A percentile compares a stretch with the other conserved stretches of the same genome.
These are phyloP conservation scores for Pestalotiopsis sp. DNA, from an alignment of 2,329 filamentous ascomycete genomes.

Conservation along the genomic window DNA sequence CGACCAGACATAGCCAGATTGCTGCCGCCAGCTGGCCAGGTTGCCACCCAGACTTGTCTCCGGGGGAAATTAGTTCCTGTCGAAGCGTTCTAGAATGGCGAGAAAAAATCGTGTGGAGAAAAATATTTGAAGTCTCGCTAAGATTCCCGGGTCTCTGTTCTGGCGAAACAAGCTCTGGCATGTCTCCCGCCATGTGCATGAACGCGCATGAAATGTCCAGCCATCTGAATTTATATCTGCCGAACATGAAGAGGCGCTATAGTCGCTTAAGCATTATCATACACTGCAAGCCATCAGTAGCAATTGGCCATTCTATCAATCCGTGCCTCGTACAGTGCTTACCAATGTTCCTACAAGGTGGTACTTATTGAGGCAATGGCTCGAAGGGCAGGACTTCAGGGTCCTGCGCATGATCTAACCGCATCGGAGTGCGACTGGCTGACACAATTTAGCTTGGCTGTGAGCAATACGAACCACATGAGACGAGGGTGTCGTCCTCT, in stretches of 20 bases:
- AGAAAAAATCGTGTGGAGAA: background rate
- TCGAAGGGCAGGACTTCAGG: background rate
- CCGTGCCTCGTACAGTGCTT: background rate
- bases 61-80: background rate
- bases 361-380: background rate
- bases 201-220: background rate
- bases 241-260: background rate
- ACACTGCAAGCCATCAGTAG: background rate
- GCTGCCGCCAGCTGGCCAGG: background rate
- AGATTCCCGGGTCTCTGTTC: background rate
- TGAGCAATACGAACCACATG: slow-evolving; percentile 9
- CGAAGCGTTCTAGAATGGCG: background rate
- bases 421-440: background rate
- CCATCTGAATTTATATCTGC: background rate
- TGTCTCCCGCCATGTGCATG: background rate
- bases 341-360: background rate
- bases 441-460: background rate
- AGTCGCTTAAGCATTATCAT: background rate
- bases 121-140: background rate
- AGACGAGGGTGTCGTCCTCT: background rate
- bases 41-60: background rate
- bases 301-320: background rate
- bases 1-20: background rate
- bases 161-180: background rate
- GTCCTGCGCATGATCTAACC: slow-evolving; percentile 2